Base-by-base conservation (phyloP, 1,284 basidiomycete genomes). In the Heimioporus punctisporus region DNA sequence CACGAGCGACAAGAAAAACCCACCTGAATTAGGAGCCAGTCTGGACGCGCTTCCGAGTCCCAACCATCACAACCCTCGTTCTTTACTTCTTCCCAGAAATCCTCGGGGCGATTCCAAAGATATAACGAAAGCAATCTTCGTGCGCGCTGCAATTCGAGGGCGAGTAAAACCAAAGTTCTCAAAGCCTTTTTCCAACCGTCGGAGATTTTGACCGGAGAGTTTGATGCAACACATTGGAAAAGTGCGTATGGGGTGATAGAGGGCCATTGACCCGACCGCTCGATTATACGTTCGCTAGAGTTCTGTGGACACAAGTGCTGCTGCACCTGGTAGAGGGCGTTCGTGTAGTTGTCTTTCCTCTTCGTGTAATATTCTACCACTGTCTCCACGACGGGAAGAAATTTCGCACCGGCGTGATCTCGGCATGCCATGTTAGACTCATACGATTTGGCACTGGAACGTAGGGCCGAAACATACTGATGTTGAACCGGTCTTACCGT, bases 151-250 rank as follows among this genome's bases (percentile, higher is more conserved):
- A 12, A 34, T 34, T 34, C n/a, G n/a, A 77, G 52, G 34, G 72
- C 40, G 2, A 58, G 51, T 41, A 62, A 48, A 6, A 69, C 72
- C 12, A 74, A 56, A 6, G 19, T 15, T 1, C 56, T 57, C 5
- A 80, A 48, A 24, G 42, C 54, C 2, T 39, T 21, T 27, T 55
- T 54, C 77, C 76, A 78, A 14, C 50, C 31, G 1, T 48, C 31
- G 1, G 58, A 30, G 11, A 64, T 52, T 23, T 4, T 2, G 11
- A 21, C 46, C 6, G 25, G 25, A 1, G 52, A 58, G 4, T 53
- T 58, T 17, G 61, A 65, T 2, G 65, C 58, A 25, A 72, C 58
- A 5, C 46, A 54, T 6, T 57, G 41, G 5, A 76, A 57, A 19
- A 76, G 55, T 0, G 59, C 48, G 37, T 57, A 54, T 3, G 52